Conservation (phyloP, 1,139 yeast species). For the Saccharomyces hybrid region DNA sequence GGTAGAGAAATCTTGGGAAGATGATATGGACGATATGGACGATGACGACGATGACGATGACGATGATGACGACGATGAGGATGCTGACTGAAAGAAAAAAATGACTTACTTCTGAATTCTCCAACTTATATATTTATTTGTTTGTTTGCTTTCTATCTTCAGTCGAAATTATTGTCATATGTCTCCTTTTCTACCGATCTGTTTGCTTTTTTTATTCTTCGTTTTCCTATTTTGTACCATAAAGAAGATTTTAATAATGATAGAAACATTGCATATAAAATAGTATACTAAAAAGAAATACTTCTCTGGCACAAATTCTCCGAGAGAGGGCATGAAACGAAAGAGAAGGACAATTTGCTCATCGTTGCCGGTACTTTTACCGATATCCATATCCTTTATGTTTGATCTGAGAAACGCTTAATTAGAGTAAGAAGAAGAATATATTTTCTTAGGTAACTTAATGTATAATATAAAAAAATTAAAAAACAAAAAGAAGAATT, state of each 20-base stretch:
- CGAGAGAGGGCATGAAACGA: neutral
- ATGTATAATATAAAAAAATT: neutral
- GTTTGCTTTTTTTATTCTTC: neutral
- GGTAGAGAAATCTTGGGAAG: slow-evolving; percentile 88
- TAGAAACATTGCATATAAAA: neutral
- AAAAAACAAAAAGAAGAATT: neutral
- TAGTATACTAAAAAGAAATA: neutral
- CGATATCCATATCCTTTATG: neutral
- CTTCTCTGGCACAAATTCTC: neutral
- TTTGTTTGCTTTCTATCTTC: neutral
- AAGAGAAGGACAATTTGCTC: neutral
- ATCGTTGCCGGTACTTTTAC: neutral
- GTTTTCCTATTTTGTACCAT: neutral
- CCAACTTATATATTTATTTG: neutral
- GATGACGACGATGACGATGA: slow-evolving; percentile 57
- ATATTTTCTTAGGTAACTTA: neutral
- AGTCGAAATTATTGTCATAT: neutral
- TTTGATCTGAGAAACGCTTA: neutral
- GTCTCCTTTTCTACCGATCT: neutral
- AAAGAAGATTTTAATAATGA: neutral
- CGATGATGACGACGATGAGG: slow-evolving; percentile 35
- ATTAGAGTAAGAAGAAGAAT: neutral
- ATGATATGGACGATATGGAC: slow-evolving; percentile 59
- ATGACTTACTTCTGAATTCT: neutral
- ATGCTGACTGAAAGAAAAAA: slow-evolving; percentile 12